Base-by-base conservation (phyloP, 495 filamentous ascomycete genomes). In the Podospora australis region DNA sequence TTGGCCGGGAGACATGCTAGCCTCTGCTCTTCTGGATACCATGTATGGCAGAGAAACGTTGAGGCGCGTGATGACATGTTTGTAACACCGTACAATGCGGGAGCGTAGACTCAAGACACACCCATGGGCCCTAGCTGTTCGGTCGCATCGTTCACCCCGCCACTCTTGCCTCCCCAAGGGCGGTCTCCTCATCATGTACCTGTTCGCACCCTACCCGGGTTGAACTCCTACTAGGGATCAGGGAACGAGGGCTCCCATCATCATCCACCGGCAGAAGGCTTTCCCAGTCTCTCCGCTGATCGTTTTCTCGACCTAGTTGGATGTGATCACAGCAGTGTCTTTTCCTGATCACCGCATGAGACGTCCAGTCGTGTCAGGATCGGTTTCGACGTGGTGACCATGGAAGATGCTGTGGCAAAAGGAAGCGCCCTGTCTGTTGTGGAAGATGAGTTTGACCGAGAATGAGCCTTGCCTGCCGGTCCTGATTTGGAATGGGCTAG, bases 401-500 rank as follows among this genome's bases (percentile, higher is more conserved):
- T n/a, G 29, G 43, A 24, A 29, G 24, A 16, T 50, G 44, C 41
- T 44, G 55, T 51, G 49, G 53, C 49, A 42, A 46, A 41, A 39
- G 29, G 14, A 45, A 21, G 47, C 47, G 53, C 28, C 44, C 47
- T 53, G 29, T 35, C 43, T 61, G 57, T 41, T 38, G 61, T 57
- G 51, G 32, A 23, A 42, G 44, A 46, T 16, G 43, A 56, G 50
- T 50, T 53, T 44, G 51, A 52, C 49, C 55, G 42, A 49, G 29
- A 46, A 38, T 23, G 46, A 58, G 39, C 46, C n/a, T n/a, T n/a
- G n/a, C n/a, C 43, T 58, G 25, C 29, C 36, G 51, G 30, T 9
- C 53, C 57, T 48, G 24, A 57, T 60, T 47, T 30, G 59, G 63
- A 55, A 57, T 36, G 40, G 49, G 38, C 64, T 57, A 66, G 59